Evolutionary conservation across 2,329 filamentous ascomycete genomes (phyloP), one percentile per base, ranked within the genome.

Genomic region (Ustilaginoidea virens): DNA sequence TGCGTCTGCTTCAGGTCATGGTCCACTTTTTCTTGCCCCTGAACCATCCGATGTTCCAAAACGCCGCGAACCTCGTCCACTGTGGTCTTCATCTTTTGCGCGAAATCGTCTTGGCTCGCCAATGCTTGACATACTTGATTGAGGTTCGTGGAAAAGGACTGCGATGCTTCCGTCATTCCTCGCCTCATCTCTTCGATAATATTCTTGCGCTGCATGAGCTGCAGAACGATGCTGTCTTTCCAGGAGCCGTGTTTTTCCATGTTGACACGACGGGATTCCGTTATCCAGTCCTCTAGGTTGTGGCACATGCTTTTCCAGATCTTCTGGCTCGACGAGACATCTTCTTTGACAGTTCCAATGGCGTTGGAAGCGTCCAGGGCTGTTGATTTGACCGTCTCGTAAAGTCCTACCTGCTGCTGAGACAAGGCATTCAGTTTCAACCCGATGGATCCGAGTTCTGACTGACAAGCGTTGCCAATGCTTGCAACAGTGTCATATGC

Each of bases 1-100:
- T 40, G 38, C 13, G 17, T 33, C 16, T 37, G 34, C 20, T 29
- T 24, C 15, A 39, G 24, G 7, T 33, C 17, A 9, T 32, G 21
- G 7, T 44, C 38, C 5, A 39, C 40, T 12, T 33, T 36, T 14
- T 29, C 29, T 26, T 27, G 42, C 21, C 42, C 42, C 23, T 37
- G 29, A 7, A 34, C 31, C 23, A 52, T 36, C 2, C 39, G 38
- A 16, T 39, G 20, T 9, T 45, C 36, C 11, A 53, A 32, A 7
- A 32, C 28, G 5, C 21, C 22, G 14, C 30, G 37, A 31, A 52
- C 36, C 5, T 38, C 36, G 1, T 31, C 23, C 9, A 42, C 30
- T 16, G 39, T 26, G 5, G 18, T 17, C 11, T 39, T 37, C 2
- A 51, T 12, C n/a, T 36, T 21, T 5, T 33, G 23, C 17, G 41